phyloP scores from a whole-genome alignment of 805 yeast genomes.

The Kodamaea laetipori region DNA sequence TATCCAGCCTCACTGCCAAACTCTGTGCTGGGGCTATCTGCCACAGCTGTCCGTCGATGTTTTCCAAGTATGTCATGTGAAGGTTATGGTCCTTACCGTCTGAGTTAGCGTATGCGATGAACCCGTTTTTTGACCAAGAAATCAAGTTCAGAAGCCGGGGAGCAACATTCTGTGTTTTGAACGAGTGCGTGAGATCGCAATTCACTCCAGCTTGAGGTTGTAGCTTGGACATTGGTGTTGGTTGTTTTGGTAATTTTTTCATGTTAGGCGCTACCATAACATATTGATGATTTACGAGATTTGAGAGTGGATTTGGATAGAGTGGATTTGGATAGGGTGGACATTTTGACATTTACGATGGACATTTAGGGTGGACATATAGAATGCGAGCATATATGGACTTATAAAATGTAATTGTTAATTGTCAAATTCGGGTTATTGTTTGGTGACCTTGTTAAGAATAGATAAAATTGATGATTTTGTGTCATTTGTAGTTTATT shows the following conservation, averaged over 20 bases:
- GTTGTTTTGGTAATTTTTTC: conserved; percentile 3
- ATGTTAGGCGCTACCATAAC: conserved; percentile 2
- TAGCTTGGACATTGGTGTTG: not conserved
- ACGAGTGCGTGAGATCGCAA: conserved; percentile 4
- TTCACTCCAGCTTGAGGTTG: not conserved
- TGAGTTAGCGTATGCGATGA: conserved; percentile 66
- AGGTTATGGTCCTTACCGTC: conserved; percentile 43
- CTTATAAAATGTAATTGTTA: too few species aligned
- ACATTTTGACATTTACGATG: too few species aligned
- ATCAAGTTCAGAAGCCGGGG: conserved; percentile 26
- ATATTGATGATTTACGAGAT: too few species aligned
- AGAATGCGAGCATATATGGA: too few species aligned
- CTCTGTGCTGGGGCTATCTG: conserved; percentile 61
- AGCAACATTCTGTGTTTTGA: conserved; percentile 5
- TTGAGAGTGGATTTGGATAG: too few species aligned
- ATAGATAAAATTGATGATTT: too few species aligned
- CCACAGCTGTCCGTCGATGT: conserved; percentile 79
- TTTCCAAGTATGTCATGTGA: conserved; percentile 66
- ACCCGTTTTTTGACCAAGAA: conserved; percentile 84
- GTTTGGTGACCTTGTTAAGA: too few species aligned
- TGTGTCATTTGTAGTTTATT: too few species aligned
- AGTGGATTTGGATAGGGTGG: too few species aligned
- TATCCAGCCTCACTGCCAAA: conserved; percentile 31
- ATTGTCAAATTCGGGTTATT: too few species aligned
- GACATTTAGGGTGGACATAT: too few species aligned